Percentiles rank a stretch among this genome's conserved stretches.
phyloP scores from a whole-genome alignment of 1,284 basidiomycete species.

The Cryptococcus neoformans region DNA sequence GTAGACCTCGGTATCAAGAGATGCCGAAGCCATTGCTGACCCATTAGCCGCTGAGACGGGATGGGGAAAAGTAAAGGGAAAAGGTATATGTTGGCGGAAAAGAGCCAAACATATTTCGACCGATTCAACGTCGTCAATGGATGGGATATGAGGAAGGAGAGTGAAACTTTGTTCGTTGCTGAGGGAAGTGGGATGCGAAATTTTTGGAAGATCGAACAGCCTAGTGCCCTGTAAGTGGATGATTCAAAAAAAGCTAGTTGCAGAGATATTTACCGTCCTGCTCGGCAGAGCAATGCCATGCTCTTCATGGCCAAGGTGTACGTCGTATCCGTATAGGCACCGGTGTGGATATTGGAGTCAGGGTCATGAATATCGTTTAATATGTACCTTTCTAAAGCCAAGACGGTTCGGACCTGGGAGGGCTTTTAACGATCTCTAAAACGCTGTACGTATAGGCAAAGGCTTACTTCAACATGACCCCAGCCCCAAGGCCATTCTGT shows the following conservation, averaged over 20 bases:
- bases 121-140: conserved; percentile 10
- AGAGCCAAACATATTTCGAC: conserved; percentile 18
- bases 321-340: conserved; percentile 20
- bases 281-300: conserved; percentile 24
- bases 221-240: no score
- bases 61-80: conserved; percentile 7
- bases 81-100: conserved; percentile 20
- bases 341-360: conserved; percentile 13
- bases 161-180: no score
- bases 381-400: conserved; percentile 4
- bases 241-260: background rate
- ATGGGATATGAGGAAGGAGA: conserved; percentile 11
- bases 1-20: conserved; percentile 6
- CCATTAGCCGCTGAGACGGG: background rate
- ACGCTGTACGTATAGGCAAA: no score
- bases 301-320: conserved; percentile 30
- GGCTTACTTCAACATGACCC: conserved; percentile 22
- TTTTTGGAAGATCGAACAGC: background rate
- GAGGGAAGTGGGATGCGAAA: background rate
- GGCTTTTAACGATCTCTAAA: no score
- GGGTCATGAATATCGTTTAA: conserved; percentile 24
- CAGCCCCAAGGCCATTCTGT: conserved; percentile 31
- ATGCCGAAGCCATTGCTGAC: background rate
- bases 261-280: conserved; percentile 22
- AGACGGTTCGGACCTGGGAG: no score